Base-by-base conservation (phyloP, 2,329 filamentous ascomycete species). In the Eutypa lata region DNA sequence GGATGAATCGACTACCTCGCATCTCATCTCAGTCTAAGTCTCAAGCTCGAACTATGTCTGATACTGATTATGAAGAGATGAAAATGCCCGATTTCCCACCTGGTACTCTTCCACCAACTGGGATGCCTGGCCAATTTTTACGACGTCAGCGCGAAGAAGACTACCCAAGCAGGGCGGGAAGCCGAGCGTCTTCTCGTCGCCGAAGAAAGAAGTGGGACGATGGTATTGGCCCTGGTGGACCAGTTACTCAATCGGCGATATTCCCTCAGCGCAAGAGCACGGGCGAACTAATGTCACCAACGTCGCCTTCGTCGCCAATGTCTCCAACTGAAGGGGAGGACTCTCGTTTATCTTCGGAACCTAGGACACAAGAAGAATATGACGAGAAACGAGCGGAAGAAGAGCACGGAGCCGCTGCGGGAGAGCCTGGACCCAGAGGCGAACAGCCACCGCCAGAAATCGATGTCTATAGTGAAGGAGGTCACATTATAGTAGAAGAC, bases 1-100 rank as follows among this genome's bases (percentile, higher is more conserved):
- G 94, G 94, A 96, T 97, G 89, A 94, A 95, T 61, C 83, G 94
- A 50, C 77, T 99, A 43, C 94, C 94, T 5, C 72, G 87, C 68
- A 81, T 87, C 59, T 77, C 83, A 48, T 82, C 84, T 0, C 78
- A 79, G 54, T 87, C 84, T 33, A 88, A 90, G 59, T 97, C 94
- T 1, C 86, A 93, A 62, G 91, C 91, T 4, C 90, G 88, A 67
- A 89, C 86, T 26, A 88, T 91, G 81, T 95, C 92, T 0, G 88
- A 92, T 57, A 81, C 84, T 0, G 88, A 90, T n/a, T 77, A 76
- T 7, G 80, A 87, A 16, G 86, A 89, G 19, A 72, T 81, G n/a
- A 84, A 82, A 61, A 71, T 77, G 57, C 81, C 80, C 2, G 74
- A 74, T 11, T 79, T 85, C 28, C 87, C 88, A 2, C 84, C 89